Evolutionary conservation across 2,329 filamentous ascomycete genomes (phyloP), one percentile per base, ranked within the genome.

Genomic region (Metarhizium robertsii): DNA sequence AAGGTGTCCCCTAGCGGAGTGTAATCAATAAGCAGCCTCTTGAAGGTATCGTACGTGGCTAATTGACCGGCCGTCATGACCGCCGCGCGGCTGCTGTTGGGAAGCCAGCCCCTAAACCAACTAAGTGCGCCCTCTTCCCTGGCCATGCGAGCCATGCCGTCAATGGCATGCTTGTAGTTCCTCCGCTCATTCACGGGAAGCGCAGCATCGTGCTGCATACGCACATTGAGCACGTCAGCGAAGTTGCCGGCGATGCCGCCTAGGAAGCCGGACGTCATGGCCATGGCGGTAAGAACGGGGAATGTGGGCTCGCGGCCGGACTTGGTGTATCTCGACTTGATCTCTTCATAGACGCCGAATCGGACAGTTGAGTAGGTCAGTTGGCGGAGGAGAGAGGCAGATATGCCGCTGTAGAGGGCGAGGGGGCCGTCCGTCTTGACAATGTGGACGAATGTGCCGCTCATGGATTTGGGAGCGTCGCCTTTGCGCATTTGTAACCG

Each of bases 281-380:
- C 90, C 71, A 97, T 88, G 61, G 81, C 88, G 60, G 96, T 80
- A 10, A 99, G 85, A n/a, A 83, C 78, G 11, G 84, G 77, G 64
- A 96, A 85, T 2, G 87, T 84, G 2, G 91, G 87, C 53, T 75
- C 72, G 46, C 66, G 62, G 61, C 73, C 71, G 42, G 83, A 81
- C 66, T 86, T 79, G 20, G 57, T 58, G 50, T 69, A 61, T 53
- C 79, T 81, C 29, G 81, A 75, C 74, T 99, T 99, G 57, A 97
- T 79, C 63, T 95, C 85, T 74, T 97, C 94, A 77, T 99, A 99
- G 61, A 96, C 85, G 61, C 91, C 94, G 75, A 99, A 99, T 51
- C 94, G 90, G 42, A 91, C 94, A 52, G 94, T 99, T 57, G 88
- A 94, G 77, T 99, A 99, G 57, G 94, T 97, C 63, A 92, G 81